Evolutionary conservation across 1,284 basidiomycete genomes (phyloP).

Genomic region (Porodaedalea pini): DNA sequence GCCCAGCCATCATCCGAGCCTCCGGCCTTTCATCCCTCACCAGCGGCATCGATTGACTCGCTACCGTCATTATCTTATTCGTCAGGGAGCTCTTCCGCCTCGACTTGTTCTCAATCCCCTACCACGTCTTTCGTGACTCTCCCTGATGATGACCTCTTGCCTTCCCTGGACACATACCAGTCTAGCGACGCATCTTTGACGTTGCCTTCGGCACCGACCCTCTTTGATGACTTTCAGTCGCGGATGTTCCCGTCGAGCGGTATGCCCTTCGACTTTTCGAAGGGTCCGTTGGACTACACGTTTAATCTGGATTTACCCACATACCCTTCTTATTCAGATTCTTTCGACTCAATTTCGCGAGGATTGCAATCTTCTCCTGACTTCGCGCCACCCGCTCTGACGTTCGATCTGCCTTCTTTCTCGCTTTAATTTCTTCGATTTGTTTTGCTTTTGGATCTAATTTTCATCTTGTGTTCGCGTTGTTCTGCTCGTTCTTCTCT

Average conservation of each 20-base stretch:
- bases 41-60: background rate
- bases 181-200: background rate
- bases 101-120: background rate
- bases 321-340: background rate
- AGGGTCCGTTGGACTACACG: background rate
- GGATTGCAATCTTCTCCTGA: background rate
- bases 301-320: background rate
- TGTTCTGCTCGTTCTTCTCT: background rate
- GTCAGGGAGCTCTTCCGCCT: slow-evolving; percentile 1
- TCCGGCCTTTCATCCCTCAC: background rate
- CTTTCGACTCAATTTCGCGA: background rate
- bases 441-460: background rate
- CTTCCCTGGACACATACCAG: background rate
- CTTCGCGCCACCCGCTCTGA: background rate
- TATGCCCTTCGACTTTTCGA: background rate
- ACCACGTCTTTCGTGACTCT: background rate
- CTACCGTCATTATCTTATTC: slow-evolving; percentile 9
- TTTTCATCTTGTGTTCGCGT: background rate
- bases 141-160: background rate
- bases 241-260: background rate
- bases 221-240: background rate
- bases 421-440: background rate
- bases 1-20: background rate
- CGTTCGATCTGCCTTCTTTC: background rate
- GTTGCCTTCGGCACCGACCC: background rate